These are phyloP conservation scores for Gentiana dahurica DNA, from an alignment of 257 asterid genomes.

Conservation along the genomic window DNA sequence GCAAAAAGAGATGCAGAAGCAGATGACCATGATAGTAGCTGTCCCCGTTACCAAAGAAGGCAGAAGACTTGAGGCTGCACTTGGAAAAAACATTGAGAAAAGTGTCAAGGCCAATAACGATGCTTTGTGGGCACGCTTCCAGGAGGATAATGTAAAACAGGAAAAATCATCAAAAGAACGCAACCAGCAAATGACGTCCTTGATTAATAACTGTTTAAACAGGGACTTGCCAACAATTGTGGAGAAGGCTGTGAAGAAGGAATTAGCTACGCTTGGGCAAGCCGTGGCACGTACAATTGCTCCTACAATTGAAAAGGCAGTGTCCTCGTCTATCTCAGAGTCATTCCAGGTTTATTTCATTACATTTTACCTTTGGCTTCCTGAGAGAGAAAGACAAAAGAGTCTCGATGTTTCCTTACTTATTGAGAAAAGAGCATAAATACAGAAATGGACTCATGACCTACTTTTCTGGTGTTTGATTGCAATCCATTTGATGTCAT, in stretches of 20 bases:
- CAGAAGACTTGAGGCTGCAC: constrained; percentile 67
- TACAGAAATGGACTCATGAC: too few relatives aligned
- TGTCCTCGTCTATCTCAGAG: constrained; percentile 55
- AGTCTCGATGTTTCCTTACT: too few relatives aligned
- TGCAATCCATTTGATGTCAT: constrained; percentile 18
- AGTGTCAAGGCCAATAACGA: constrained; percentile 65
- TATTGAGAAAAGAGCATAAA: too few relatives aligned
- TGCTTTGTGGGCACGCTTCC: constrained; percentile 85
- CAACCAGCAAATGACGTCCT: constrained; percentile 48
- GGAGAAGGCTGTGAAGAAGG: constrained; percentile 79
- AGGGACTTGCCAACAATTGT: constrained; percentile 67
- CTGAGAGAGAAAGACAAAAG: too few relatives aligned
- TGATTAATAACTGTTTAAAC: constrained; percentile 54
- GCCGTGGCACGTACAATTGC: constrained; percentile 61
- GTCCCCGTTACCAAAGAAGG: constrained; percentile 76
- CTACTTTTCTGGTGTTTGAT: too few relatives aligned
- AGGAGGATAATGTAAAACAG: constrained; percentile 77
- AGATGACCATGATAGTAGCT: constrained; percentile 54
- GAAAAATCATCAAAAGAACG: constrained; percentile 72
- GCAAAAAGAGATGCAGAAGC: constrained; percentile 69
- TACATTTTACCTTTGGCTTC: too few relatives aligned
- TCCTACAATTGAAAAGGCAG: constrained; percentile 69
- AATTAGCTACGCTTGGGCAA: constrained; percentile 60
- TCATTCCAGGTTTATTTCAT: constrained; percentile 59
- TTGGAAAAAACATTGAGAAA: constrained; percentile 77